Conservation (phyloP, 2,329 filamentous ascomycete genomes). For the Sphaerulina vaccinii region DNA sequence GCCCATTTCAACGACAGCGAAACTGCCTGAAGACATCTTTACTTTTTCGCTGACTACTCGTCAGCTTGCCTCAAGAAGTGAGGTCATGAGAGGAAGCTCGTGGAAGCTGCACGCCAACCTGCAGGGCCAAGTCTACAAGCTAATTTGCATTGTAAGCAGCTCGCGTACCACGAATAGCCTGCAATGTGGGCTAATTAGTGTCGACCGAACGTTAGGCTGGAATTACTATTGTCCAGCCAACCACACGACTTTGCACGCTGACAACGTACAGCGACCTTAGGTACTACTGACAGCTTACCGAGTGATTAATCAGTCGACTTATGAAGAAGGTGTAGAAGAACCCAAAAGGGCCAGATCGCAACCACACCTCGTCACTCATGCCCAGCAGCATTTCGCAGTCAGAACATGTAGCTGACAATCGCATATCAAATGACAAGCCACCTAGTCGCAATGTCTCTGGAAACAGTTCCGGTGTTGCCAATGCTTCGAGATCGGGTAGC, state of each 20-base stretch:
- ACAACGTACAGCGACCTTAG: too few relatives aligned
- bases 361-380: neutral
- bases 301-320: neutral
- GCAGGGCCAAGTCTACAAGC: too few relatives aligned
- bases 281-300: neutral
- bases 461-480: conserved; percentile 4
- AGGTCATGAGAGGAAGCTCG: neutral
- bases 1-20: too few relatives aligned
- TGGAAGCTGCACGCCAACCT: too few relatives aligned
- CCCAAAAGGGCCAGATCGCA: neutral
- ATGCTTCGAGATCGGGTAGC: neutral
- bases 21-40: too few relatives aligned
- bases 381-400: conserved; percentile 2
- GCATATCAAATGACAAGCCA: neutral
- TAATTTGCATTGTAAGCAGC: neutral
- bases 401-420: conserved; percentile 1
- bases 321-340: neutral
- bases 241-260: too few relatives aligned
- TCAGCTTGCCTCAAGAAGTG: too few relatives aligned
- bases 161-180: neutral
- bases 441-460: neutral
- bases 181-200: conserved; percentile 5
- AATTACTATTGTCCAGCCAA: neutral
- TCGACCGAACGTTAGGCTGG: too few relatives aligned
- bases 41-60: too few relatives aligned